A percentile compares a stretch with the other conserved stretches of the same genome.
Conservation (phyloP, 306 rosid genomes). For the Cucumis melo region DNA sequence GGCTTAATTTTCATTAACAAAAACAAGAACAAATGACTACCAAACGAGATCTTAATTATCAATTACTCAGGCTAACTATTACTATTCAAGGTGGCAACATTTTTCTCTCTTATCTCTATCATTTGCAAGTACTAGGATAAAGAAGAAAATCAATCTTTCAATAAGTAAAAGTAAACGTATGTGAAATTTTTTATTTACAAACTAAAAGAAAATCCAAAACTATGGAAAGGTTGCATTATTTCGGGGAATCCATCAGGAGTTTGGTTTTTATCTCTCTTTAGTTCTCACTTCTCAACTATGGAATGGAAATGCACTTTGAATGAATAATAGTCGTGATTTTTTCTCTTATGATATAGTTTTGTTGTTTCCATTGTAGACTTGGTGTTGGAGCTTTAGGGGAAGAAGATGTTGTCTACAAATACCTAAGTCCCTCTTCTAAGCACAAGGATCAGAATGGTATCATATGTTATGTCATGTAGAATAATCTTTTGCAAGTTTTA, state of each 20-base stretch:
- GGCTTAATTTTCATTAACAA: too few species aligned
- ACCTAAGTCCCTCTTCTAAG: background rate
- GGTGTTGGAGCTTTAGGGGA: constrained; percentile 82
- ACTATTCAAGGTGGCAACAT: background rate
- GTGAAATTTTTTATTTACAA: background rate
- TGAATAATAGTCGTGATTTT: constrained; percentile 6
- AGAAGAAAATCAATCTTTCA: background rate
- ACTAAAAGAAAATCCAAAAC: background rate
- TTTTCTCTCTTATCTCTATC: background rate
- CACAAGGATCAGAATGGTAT: constrained; percentile 16
- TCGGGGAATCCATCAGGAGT: background rate
- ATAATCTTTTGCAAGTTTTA: constrained; percentile 12
- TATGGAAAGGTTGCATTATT: background rate
- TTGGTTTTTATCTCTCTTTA: background rate
- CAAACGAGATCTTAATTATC: background rate
- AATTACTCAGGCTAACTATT: background rate
- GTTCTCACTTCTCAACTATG: background rate
- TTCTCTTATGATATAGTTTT: constrained; percentile 8
- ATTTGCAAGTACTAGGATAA: background rate
- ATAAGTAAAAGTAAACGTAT: background rate
- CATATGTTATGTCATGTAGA: constrained; percentile 16
- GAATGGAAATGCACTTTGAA: background rate
- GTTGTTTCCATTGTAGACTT: constrained; percentile 47
- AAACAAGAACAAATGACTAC: too few species aligned
- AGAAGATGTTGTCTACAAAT: constrained; percentile 7